Evolutionary conservation across 2,329 filamentous ascomycete species (phyloP).

Genomic region (Colletotrichum horii): DNA sequence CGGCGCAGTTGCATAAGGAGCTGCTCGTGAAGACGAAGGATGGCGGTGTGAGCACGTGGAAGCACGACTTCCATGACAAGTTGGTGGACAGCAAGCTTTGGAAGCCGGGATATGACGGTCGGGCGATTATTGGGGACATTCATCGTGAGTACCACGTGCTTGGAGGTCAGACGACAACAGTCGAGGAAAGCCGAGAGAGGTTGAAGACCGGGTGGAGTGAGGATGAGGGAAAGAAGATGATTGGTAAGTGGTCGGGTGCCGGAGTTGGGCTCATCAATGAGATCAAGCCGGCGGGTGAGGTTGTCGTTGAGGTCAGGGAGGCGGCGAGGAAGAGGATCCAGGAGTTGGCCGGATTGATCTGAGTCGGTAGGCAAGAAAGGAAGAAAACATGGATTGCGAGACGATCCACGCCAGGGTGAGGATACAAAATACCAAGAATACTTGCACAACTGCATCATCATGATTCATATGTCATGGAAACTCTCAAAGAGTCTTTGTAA

Average conservation of each 20-base stretch:
- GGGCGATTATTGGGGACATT: constrained; percentile 43
- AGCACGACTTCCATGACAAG: constrained; percentile 51
- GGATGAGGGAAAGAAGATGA: constrained; percentile 36
- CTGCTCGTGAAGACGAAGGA: constrained; percentile 45
- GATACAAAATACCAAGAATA: not conserved
- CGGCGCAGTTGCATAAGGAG: constrained; percentile 44
- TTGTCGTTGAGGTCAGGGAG: constrained; percentile 46
- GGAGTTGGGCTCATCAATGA: constrained; percentile 51
- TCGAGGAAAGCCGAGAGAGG: constrained; percentile 44
- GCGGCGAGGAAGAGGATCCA: constrained; percentile 39
- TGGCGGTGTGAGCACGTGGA: constrained; percentile 49
- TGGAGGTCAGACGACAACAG: constrained; percentile 4
- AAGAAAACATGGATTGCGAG: not conserved
- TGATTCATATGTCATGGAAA: not conserved
- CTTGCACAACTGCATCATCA: not conserved
- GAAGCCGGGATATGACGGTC: constrained; percentile 48
- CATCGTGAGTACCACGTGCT: constrained; percentile 41
- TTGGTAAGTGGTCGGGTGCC: constrained; percentile 47
- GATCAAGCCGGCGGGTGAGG: constrained; percentile 43
- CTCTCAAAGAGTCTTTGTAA: not conserved
- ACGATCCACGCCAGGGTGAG: not conserved
- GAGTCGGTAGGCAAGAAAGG: not conserved
- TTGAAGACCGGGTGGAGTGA: constrained; percentile 41
- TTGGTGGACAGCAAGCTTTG: constrained; percentile 43
- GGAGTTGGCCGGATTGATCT: constrained; percentile 28